Evolutionary conservation across 768 basidiomycete species (phyloP).

Genomic region (Mycena galericulata): DNA sequence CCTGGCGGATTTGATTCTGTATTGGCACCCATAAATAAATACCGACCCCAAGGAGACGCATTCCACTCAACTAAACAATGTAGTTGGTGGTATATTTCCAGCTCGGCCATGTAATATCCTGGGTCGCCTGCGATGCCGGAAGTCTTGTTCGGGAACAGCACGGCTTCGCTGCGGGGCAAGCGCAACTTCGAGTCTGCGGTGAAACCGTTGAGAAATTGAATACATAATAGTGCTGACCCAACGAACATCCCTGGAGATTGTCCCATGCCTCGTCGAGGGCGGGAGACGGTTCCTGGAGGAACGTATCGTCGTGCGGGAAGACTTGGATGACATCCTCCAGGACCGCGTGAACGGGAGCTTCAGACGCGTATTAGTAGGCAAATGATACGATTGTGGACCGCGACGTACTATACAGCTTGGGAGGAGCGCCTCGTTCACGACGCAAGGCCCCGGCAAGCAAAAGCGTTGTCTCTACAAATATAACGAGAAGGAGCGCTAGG

Average conservation of each 20-base stretch:
- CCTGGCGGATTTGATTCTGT: conserved; percentile 17
- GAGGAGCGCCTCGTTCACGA: conserved; percentile 10
- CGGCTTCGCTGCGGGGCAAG: conserved; percentile 13
- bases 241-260: conserved; percentile 10
- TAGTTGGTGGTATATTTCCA: conserved; percentile 12
- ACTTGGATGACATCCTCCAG: conserved; percentile 21
- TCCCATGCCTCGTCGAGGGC: conserved; percentile 16
- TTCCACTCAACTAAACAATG: conserved; percentile 20
- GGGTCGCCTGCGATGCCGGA: conserved; percentile 5
- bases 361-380: conserved; percentile 12
- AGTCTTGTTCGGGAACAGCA: conserved; percentile 7
- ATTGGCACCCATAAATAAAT: conserved; percentile 1
- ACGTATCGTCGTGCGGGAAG: conserved; percentile 6
- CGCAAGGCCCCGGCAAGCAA: conserved; percentile 13
- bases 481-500: conserved; percentile 11
- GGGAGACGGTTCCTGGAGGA: conserved; percentile 15
- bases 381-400: conserved; percentile 7
- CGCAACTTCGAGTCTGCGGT: conserved; percentile 2
- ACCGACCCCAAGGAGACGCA: conserved; percentile 7
- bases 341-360: conserved; percentile 17
- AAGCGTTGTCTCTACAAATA: conserved; percentile 13
- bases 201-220: not conserved
- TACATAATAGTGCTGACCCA: not conserved
- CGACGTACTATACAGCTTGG: conserved; percentile 13
- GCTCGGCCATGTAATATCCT: conserved; percentile 7